A percentile compares a stretch with the other conserved stretches of the same genome.
phyloP scores from a whole-genome alignment of 2,329 filamentous ascomycete species.

The Neoarthrinium moseri region DNA sequence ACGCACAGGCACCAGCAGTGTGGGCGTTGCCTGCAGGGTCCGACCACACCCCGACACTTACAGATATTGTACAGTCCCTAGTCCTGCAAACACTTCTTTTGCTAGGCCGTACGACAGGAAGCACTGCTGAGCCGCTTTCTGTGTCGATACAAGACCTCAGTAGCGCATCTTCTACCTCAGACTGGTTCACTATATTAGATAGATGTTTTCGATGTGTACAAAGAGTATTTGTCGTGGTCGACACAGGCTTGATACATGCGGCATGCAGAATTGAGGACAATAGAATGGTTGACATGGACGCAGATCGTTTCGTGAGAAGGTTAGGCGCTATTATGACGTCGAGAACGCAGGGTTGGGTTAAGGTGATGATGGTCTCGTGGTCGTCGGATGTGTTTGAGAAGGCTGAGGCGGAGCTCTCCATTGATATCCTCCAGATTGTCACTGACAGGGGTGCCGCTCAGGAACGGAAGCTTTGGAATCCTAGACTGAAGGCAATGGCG shows the following conservation, averaged over 20 bases:
- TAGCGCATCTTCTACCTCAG: background rate
- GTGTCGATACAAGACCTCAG: background rate
- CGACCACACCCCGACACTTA: background rate
- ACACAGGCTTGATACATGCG: too few species aligned
- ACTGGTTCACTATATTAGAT: background rate
- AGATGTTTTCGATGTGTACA: background rate
- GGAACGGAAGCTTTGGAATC: too few species aligned
- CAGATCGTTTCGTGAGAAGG: too few species aligned
- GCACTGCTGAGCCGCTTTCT: background rate
- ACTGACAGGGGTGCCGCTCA: too few species aligned
- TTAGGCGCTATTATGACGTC: too few species aligned
- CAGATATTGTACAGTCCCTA: background rate
- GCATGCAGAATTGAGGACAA: too few species aligned
- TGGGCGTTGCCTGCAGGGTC: constrained; percentile 9
- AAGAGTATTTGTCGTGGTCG: background rate
- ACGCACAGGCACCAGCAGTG: constrained; percentile 2
- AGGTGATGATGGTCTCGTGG: too few species aligned
- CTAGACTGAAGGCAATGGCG: too few species aligned
- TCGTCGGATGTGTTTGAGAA: background rate
- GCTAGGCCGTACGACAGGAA: background rate
- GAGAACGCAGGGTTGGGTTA: too few species aligned
- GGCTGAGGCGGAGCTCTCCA: too few species aligned
- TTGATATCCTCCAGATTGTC: too few species aligned
- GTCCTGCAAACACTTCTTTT: background rate
- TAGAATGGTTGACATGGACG: too few species aligned